Conservation (phyloP, 306 rosid species). For the Malus sylvestris region DNA sequence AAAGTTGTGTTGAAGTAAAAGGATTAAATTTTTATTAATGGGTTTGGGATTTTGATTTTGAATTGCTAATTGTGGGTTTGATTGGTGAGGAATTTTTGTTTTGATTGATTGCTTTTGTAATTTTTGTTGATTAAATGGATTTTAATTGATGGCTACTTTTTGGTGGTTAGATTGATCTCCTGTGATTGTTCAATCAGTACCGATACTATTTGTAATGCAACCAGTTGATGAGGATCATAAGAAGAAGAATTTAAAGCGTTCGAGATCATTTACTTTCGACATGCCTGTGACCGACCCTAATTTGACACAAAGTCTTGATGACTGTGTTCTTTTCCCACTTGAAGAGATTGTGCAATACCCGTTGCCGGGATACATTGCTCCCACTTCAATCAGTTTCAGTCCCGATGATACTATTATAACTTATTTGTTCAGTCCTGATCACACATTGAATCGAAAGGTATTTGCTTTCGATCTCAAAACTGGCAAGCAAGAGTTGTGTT, state of each 20-base stretch:
- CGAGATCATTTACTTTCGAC: constrained; percentile 35
- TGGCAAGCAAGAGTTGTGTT: constrained; percentile 51
- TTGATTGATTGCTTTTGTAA: not conserved
- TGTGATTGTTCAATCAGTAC: constrained; percentile 25
- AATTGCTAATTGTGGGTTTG: not conserved
- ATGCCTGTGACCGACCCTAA: constrained; percentile 76
- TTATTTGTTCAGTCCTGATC: constrained; percentile 74
- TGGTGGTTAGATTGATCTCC: constrained; percentile 14
- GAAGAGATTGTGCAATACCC: constrained; percentile 93
- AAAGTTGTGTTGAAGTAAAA: not conserved
- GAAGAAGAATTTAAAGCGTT: constrained; percentile 63
- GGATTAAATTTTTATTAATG: not conserved
- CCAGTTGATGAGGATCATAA: constrained; percentile 49
- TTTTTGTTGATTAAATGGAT: not conserved
- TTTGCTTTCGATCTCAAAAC: constrained; percentile 57
- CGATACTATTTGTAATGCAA: constrained; percentile 54
- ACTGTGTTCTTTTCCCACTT: constrained; percentile 50
- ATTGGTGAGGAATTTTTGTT: not conserved
- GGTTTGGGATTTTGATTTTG: not conserved
- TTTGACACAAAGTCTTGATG: constrained; percentile 42
- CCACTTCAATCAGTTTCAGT: constrained; percentile 76
- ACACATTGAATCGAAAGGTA: constrained; percentile 59
- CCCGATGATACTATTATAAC: constrained; percentile 62
- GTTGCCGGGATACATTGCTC: constrained; percentile 79
- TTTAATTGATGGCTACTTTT: not conserved